These are phyloP conservation scores for Schizosaccharomyces octosporus DNA, from an alignment of 805 yeast genomes.

Conservation along the genomic window DNA sequence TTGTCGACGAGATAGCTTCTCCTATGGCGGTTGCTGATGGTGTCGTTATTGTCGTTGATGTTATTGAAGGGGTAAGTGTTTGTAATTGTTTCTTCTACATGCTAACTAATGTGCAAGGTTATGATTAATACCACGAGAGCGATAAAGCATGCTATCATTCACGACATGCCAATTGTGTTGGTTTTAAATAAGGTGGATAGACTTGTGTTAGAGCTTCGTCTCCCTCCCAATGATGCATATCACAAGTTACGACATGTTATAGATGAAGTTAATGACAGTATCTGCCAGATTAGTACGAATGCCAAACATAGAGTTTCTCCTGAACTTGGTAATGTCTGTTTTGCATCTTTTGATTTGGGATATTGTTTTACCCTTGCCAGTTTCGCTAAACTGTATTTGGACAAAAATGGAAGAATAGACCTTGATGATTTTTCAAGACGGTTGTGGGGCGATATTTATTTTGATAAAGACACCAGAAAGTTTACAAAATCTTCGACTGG, in stretches of 20 bases:
- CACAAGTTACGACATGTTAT: constrained; percentile 37
- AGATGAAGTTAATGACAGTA: constrained; percentile 35
- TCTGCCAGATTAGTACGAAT: constrained; percentile 13
- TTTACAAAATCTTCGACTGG: constrained; percentile 19
- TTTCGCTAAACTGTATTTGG: constrained; percentile 29
- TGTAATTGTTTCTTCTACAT: background rate
- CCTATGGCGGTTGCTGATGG: constrained; percentile 40
- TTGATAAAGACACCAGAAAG: constrained; percentile 18
- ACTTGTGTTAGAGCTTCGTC: constrained; percentile 48
- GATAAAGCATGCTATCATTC: constrained; percentile 27
- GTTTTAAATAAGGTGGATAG: constrained; percentile 68
- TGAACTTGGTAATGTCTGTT: constrained; percentile 37
- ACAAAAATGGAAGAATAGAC: constrained; percentile 15
- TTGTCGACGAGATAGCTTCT: constrained; percentile 45
- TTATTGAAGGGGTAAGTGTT: constrained; percentile 42
- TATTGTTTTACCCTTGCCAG: constrained; percentile 43
- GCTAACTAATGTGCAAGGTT: background rate
- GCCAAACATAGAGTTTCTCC: constrained; percentile 25
- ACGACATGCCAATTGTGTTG: constrained; percentile 29
- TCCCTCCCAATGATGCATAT: constrained; percentile 54
- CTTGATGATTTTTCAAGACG: constrained; percentile 22
- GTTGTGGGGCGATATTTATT: constrained; percentile 61
- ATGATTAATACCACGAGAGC: constrained; percentile 27
- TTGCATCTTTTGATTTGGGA: constrained; percentile 41
- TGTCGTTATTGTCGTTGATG: constrained; percentile 50